phyloP scores from a whole-genome alignment of 208 protist species.

The Dictyostelium gargantuum region DNA sequence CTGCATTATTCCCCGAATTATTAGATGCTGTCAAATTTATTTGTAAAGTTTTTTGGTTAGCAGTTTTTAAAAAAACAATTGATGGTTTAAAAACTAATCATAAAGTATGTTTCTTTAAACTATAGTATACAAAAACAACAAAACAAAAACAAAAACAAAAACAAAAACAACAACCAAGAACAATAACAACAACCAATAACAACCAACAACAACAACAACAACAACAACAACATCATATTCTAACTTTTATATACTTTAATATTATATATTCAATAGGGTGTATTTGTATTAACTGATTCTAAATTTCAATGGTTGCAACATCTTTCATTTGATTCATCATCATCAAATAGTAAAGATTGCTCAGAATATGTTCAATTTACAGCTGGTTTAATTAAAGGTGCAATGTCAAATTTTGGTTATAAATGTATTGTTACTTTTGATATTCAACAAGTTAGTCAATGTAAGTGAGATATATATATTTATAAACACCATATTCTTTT shows the following conservation, averaged over 20 bases:
- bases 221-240: neutral
- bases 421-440: constrained; percentile 56
- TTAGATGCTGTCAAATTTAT: constrained; percentile 64
- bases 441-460: constrained; percentile 16
- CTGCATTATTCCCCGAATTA: constrained; percentile 4
- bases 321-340: constrained; percentile 45
- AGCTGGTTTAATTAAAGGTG: constrained; percentile 52
- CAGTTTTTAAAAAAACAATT: constrained; percentile 55
- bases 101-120: no score
- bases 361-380: constrained; percentile 63
- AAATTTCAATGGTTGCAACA: constrained; percentile 60
- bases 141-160: no score
- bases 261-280: neutral
- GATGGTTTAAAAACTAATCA: constrained; percentile 54
- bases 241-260: neutral
- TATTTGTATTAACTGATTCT: constrained; percentile 60
- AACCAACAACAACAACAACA: neutral
- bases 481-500: neutral
- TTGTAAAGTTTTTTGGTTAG: constrained; percentile 57
- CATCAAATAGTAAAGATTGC: constrained; percentile 29
- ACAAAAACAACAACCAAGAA: no score
- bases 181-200: no score
- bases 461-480: no score
- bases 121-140: no score
- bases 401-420: constrained; percentile 61